Base-by-base conservation (phyloP, 2,329 filamentous ascomycete genomes). In the Nemania diffusa region DNA sequence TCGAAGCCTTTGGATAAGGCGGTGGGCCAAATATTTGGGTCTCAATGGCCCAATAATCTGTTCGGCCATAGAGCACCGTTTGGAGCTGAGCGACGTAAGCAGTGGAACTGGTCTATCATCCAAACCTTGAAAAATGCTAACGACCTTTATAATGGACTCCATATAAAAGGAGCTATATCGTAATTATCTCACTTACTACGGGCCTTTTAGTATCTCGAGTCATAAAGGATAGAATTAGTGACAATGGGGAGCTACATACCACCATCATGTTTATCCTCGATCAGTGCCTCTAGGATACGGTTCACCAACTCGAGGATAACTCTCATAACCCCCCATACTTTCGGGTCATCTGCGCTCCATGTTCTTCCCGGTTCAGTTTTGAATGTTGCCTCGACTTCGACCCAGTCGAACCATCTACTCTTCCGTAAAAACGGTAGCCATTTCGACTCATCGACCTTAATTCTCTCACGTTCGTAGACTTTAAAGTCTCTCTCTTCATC, bases 341-440 rank as follows among this genome's bases (percentile, higher is more conserved):
- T 24, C n/a, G 40, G 42, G 2, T 62, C 52, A 29, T 65, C 63
- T 22, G 62, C 63, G n/a, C 51, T 65, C 63, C 63, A 65, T n/a
- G 17, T 62, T 29, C 26, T 61, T 11, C 20, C 50, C 6, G 20
- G 15, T 22, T 20, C 15, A 15, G 1, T 0, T 5, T 20, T 6
- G n/a, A n/a, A 17, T 13, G 3, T 2, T 9, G 24, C 7, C 4
- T 32, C 5, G 1, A 42, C 44, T 17, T 65, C 7, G 40, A 40
- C 42, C 57, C 57, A 61, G 44, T 65, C 63, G 29, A 40, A 65
- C 63, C 63, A 65, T 40, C 51, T 57, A 6, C 27, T n/a, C 24
- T 58, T 66, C 0, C 48, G 52, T 13, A 62, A 46, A 55, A 66
- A 66, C 0, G 58, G 53, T 0, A 66, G 8, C 64, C 64, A 66